Conservation (phyloP, 2,329 filamentous ascomycete species). For the Furcasterigmium sp. region DNA sequence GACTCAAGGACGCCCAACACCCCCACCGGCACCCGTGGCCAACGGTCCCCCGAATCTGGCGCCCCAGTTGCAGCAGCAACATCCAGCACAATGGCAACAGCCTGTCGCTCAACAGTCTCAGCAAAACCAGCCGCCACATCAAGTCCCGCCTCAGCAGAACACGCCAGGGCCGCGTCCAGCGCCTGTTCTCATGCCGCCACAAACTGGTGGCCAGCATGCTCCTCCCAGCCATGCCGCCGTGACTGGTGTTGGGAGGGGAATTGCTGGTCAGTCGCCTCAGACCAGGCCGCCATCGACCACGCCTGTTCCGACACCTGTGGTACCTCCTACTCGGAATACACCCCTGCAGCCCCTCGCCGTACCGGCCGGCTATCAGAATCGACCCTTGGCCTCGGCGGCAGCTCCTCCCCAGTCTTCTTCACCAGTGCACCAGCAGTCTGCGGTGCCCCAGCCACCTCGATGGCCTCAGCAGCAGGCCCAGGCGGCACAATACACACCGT, state of each 20-base stretch:
- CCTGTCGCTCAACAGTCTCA: slow-evolving; percentile 7
- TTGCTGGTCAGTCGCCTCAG: slow-evolving; percentile 16
- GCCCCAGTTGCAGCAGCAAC: slow-evolving; percentile 11
- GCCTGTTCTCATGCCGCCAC: slow-evolving; percentile 26
- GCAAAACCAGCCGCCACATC: no score
- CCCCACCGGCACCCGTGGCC: slow-evolving; percentile 13
- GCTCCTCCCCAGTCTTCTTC: slow-evolving; percentile 7
- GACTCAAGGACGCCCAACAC: slow-evolving; percentile 16
- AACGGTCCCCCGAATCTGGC: slow-evolving; percentile 3
- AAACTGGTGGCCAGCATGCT: slow-evolving; percentile 26
- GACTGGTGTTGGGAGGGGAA: slow-evolving; percentile 17
- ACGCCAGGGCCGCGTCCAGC: slow-evolving; percentile 3
- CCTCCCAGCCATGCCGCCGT: slow-evolving; percentile 29
- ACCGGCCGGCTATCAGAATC: slow-evolving; percentile 3
- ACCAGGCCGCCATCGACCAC: slow-evolving; percentile 24
- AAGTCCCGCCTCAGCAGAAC: slow-evolving; percentile 8
- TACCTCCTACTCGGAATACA: slow-evolving; percentile 24
- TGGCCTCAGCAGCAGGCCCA: slow-evolving; percentile 22
- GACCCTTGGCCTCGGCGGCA: slow-evolving; percentile 12
- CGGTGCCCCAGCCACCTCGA: slow-evolving; percentile 23
- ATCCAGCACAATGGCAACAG: slow-evolving; percentile 12
- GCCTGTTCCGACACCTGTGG: slow-evolving; percentile 25
- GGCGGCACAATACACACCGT: slow-evolving; percentile 18
- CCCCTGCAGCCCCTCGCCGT: slow-evolving; percentile 8
- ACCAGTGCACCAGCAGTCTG: slow-evolving; percentile 5